phyloP scores from a whole-genome alignment of 805 yeast species.

The Kodamaea laetipori region DNA sequence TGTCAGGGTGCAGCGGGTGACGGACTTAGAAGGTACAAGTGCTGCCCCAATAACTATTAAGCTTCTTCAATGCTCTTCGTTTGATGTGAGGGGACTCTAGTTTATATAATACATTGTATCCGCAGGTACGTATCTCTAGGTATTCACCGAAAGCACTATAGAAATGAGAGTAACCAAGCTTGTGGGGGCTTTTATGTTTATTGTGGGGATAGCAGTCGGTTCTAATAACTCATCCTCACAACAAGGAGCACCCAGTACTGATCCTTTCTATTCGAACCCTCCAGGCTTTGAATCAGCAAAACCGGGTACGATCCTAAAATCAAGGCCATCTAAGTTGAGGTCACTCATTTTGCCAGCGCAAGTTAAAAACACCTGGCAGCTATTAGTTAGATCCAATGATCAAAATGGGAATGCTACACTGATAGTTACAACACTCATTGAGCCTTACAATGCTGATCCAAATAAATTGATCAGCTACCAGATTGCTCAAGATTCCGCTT shows the following conservation, averaged over 20 bases:
- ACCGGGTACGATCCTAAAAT: slow-evolving; percentile 27
- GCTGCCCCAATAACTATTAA: too few relatives aligned
- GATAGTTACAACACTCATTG: slow-evolving; percentile 24
- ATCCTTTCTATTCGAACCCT: slow-evolving; percentile 28
- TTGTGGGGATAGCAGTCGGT: neutral
- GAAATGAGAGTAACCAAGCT: too few relatives aligned
- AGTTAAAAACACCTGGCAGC: slow-evolving; percentile 22
- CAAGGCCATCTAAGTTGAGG: slow-evolving; percentile 20
- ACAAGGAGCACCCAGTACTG: slow-evolving; percentile 12
- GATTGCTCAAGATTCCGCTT: slow-evolving; percentile 24
- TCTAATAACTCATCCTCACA: neutral
- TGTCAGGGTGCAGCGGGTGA: too few relatives aligned
- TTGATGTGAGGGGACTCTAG: too few relatives aligned
- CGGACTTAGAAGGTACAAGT: too few relatives aligned
- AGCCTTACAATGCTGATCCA: slow-evolving; percentile 27
- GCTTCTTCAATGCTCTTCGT: too few relatives aligned
- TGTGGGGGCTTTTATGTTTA: neutral
- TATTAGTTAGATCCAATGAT: slow-evolving; percentile 24
- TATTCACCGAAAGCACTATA: too few relatives aligned
- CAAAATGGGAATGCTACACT: slow-evolving; percentile 22
- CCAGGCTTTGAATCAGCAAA: slow-evolving; percentile 21
- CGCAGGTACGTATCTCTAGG: too few relatives aligned
- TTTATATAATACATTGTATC: too few relatives aligned
- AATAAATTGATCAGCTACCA: slow-evolving; percentile 24
- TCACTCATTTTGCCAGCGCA: slow-evolving; percentile 21